Evolutionary conservation across 2,329 filamentous ascomycete species (phyloP).

Genomic region (Lachnellula willkommii): DNA sequence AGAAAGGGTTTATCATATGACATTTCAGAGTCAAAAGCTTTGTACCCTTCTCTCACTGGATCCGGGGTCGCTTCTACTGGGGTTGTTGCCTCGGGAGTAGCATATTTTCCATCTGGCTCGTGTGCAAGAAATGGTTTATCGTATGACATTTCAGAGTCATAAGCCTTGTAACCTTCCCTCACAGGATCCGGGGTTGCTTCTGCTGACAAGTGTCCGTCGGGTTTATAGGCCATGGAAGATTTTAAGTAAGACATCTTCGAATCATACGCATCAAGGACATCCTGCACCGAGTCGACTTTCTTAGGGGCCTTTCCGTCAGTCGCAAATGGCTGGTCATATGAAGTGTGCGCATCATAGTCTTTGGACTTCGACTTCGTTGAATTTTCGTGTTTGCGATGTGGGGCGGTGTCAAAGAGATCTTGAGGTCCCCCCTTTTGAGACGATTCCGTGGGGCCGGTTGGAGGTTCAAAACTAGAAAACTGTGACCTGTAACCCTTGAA

Average conservation of each 20-base stretch:
- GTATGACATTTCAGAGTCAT: constrained; percentile 30
- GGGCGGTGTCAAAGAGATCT: neutral
- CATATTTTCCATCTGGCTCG: constrained; percentile 23
- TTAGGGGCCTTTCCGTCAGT: neutral
- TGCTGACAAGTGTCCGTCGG: constrained; percentile 33
- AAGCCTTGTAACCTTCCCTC: constrained; percentile 35
- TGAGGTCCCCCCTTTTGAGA: neutral
- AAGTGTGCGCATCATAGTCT: constrained; percentile 22
- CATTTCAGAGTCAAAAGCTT: constrained; percentile 35
- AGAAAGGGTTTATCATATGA: constrained; percentile 19
- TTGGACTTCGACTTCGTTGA: constrained; percentile 31
- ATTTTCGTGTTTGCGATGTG: neutral
- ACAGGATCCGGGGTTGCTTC: constrained; percentile 23
- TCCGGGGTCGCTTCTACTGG: constrained; percentile 13
- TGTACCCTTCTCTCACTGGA: constrained; percentile 32
- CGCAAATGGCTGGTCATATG: constrained; percentile 32
- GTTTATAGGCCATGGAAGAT: constrained; percentile 33
- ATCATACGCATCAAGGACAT: constrained; percentile 32
- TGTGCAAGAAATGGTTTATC: constrained; percentile 20
- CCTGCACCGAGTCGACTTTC: constrained; percentile 29
- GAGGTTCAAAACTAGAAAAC: constrained; percentile 29
- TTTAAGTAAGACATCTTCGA: constrained; percentile 25
- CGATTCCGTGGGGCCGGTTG: constrained; percentile 5
- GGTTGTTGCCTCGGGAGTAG: constrained; percentile 10
- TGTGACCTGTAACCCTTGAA: constrained; percentile 35